A percentile compares a stretch with the other conserved stretches of the same genome.
phyloP scores from a whole-genome alignment of 805 yeast genomes.

The Dipodascus albidus region DNA sequence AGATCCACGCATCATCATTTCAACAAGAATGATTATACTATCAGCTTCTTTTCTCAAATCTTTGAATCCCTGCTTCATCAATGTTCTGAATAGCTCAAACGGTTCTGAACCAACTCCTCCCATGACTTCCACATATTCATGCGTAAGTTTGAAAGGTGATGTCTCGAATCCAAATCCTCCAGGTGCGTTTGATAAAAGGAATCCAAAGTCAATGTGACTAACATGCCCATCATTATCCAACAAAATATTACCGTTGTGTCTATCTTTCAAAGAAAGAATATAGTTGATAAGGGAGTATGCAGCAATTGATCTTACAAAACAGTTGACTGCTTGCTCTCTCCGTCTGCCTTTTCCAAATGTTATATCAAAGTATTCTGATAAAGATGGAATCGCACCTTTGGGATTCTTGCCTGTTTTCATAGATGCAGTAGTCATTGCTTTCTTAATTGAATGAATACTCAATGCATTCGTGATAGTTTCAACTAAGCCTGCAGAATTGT shows the following conservation, averaged over 20 bases:
- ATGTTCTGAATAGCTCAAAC: slow-evolving; percentile 46
- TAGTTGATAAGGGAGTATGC: slow-evolving; percentile 90
- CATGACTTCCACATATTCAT: slow-evolving; percentile 76
- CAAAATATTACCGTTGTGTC: slow-evolving; percentile 97
- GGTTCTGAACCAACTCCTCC: slow-evolving; percentile 64
- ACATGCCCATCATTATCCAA: slow-evolving; percentile 93
- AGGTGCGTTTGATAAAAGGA: slow-evolving; percentile 84
- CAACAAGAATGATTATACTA: slow-evolving; percentile 71
- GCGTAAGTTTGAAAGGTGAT: slow-evolving; percentile 89
- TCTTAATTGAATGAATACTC: slow-evolving; percentile 88
- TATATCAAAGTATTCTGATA: slow-evolving; percentile 67
- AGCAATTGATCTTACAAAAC: slow-evolving; percentile 79
- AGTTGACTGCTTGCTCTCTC: slow-evolving; percentile 60
- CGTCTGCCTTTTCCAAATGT: slow-evolving; percentile 55
- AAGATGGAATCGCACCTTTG: slow-evolving; percentile 56
- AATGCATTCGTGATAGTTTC: slow-evolving; percentile 94
- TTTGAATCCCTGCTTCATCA: slow-evolving; percentile 64
- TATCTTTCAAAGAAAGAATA: slow-evolving; percentile 84
- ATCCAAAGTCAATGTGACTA: slow-evolving; percentile 86
- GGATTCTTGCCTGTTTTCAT: slow-evolving; percentile 56
- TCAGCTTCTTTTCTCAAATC: slow-evolving; percentile 64
- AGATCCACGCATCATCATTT: slow-evolving; percentile 88
- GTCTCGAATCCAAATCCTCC: slow-evolving; percentile 97
- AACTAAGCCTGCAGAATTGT: slow-evolving; percentile 82
- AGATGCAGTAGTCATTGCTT: slow-evolving; percentile 72